A percentile compares a stretch with the other conserved stretches of the same genome.
Conservation (phyloP, 306 rosid species). For the Clitoria ternatea region DNA sequence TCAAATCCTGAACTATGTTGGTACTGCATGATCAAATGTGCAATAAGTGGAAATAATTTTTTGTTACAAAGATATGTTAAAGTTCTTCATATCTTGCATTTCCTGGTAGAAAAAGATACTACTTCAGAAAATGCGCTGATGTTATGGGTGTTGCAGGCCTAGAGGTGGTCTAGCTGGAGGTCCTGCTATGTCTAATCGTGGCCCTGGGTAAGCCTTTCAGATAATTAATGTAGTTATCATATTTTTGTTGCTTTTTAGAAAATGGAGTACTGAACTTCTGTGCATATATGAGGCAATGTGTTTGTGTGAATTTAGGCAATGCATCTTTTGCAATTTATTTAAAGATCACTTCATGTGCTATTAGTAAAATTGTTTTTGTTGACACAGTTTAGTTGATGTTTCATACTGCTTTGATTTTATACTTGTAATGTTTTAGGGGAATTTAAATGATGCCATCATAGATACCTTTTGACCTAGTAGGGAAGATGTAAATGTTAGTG, state of each 20-base stretch:
- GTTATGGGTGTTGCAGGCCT: conserved; percentile 44
- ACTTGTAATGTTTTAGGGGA: not conserved
- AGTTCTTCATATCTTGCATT: not conserved
- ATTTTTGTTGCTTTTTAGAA: not conserved
- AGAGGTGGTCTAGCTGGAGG: conserved; percentile 50
- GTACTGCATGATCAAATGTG: not conserved
- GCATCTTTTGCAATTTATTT: not conserved
- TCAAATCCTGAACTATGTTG: not conserved
- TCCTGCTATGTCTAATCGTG: conserved; percentile 38
- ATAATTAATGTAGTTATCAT: not conserved
- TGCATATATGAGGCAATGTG: no score
- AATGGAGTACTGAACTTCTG: not conserved
- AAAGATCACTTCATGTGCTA: not conserved
- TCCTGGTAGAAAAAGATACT: not conserved
- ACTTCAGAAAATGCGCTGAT: conserved; percentile 9
- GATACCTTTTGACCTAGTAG: not conserved
- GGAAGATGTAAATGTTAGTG: not conserved
- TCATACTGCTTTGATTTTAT: not conserved
- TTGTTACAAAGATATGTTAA: not conserved
- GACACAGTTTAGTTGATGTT: not conserved
- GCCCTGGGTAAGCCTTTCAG: conserved; percentile 54
- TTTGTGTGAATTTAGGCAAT: not conserved
- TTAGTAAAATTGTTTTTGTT: not conserved
- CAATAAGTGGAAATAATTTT: not conserved
- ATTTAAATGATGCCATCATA: not conserved